Conservation (phyloP, 352 stramenopile species). For the Aphanomyces invadans region DNA sequence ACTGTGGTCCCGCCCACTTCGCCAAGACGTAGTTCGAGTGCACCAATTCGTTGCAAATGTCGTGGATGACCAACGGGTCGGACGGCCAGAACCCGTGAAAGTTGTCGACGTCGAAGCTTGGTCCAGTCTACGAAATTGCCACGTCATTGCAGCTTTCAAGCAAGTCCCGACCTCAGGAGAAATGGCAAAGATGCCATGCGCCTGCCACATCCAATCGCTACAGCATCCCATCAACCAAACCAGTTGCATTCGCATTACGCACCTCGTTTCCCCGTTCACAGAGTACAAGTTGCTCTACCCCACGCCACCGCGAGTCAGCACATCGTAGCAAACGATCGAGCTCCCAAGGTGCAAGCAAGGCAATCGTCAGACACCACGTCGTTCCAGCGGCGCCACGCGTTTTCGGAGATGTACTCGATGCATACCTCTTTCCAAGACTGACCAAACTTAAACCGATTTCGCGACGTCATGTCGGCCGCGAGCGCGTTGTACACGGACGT, state of each 20-base stretch:
- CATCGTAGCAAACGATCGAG: too few relatives aligned
- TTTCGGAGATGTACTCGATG: too few relatives aligned
- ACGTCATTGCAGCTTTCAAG: background rate
- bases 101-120: conserved; percentile 36
- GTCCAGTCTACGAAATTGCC: conserved; percentile 28
- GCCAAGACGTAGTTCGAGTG: conserved; percentile 65
- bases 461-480: conserved; percentile 60
- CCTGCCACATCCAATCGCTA: conserved; percentile 77
- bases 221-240: background rate
- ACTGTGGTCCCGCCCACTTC: conserved; percentile 44
- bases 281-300: conserved; percentile 78
- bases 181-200: conserved; percentile 75
- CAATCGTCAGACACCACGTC: too few relatives aligned
- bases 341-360: too few relatives aligned
- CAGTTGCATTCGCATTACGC: background rate
- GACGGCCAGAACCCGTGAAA: conserved; percentile 61
- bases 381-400: too few relatives aligned
- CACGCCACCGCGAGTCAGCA: too few relatives aligned
- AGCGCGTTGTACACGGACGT: conserved; percentile 41
- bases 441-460: conserved; percentile 66
- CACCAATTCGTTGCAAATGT: conserved; percentile 54
- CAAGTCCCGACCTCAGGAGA: conserved; percentile 50
- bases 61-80: conserved; percentile 36
- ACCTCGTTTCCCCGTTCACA: conserved; percentile 74
- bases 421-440: conserved; percentile 49